Percentiles rank a stretch among this genome's conserved stretches.
Evolutionary conservation across 345 rosid species (phyloP).

Genomic region (Bruguiera parviflora): DNA sequence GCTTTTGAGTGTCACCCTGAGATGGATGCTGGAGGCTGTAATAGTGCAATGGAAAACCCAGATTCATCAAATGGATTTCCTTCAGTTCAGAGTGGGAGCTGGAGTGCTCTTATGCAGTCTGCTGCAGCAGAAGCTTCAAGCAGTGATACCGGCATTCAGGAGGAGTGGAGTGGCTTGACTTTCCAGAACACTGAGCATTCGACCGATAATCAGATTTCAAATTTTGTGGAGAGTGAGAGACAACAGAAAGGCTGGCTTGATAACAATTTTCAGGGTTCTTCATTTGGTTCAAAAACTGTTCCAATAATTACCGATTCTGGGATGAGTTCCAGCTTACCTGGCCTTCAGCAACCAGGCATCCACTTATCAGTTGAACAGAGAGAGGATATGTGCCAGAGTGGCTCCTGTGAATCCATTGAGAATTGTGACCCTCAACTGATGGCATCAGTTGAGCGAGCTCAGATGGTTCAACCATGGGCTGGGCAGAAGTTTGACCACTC

Average conservation of each 20-base stretch:
- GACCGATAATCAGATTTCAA: constrained; percentile 28
- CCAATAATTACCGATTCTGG: constrained; percentile 2
- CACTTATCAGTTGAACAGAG: constrained; percentile 32
- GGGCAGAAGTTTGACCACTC: constrained; percentile 35
- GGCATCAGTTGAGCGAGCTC: constrained; percentile 26
- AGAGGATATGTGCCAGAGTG: constrained; percentile 33
- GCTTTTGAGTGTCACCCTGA: constrained; percentile 54
- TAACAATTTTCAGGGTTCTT: constrained; percentile 32
- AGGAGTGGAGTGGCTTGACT: constrained; percentile 56
- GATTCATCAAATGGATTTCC: constrained; percentile 50
- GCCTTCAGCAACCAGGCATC: constrained; percentile 44
- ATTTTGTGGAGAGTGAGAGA: constrained; percentile 28
- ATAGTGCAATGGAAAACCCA: constrained; percentile 34
- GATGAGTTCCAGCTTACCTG: constrained; percentile 29
- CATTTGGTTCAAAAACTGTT: constrained; percentile 19
- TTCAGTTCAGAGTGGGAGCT: constrained; percentile 86
- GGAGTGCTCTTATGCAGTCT: constrained; percentile 99
- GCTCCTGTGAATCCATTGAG: constrained; percentile 32
- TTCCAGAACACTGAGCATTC: constrained; percentile 34
- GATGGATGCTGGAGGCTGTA: constrained; percentile 40
- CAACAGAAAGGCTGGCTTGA: constrained; percentile 39
- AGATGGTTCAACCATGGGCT: constrained; percentile 38
- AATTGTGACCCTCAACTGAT: constrained; percentile 40
- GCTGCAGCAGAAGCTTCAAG: constrained; percentile 91
- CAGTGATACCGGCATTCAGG: constrained; percentile 47